Evolutionary conservation across 148 eudicot species (phyloP).

Genomic region (Diospyros lotus): DNA sequence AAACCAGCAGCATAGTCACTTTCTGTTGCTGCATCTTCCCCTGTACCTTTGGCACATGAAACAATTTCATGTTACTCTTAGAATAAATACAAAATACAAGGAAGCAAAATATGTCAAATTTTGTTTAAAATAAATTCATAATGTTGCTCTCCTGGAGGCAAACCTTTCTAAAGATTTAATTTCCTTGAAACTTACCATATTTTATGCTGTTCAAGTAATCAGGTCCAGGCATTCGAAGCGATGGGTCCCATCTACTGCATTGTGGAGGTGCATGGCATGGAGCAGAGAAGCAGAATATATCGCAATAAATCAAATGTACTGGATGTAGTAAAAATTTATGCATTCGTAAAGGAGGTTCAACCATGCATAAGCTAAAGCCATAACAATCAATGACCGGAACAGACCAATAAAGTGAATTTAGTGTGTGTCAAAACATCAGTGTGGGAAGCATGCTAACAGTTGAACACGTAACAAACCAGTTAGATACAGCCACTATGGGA

Average conservation of each 20-base stretch:
- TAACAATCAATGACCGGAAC: neutral
- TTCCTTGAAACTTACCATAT: conserved; percentile 45
- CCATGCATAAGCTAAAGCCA: neutral
- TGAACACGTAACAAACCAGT: neutral
- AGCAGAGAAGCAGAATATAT: conserved; percentile 13
- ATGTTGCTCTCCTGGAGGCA: neutral
- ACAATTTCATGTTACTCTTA: neutral
- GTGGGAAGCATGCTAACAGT: neutral
- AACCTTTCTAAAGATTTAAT: neutral
- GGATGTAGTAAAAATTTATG: neutral
- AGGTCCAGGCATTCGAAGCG: conserved; percentile 59
- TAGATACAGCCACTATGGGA: neutral
- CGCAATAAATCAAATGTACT: neutral
- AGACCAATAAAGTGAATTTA: neutral
- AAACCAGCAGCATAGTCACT: conserved; percentile 60
- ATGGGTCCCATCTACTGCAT: conserved; percentile 80
- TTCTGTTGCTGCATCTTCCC: conserved; percentile 60
- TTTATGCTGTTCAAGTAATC: conserved; percentile 56
- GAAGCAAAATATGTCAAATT: no score
- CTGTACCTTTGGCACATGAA: conserved; percentile 32
- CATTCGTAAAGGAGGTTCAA: neutral
- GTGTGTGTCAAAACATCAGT: neutral
- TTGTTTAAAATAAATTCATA: no score
- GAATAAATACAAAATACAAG: no score
- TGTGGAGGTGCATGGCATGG: conserved; percentile 7